These are phyloP conservation scores for Fusarium piperis DNA, from an alignment of 2,329 filamentous ascomycete genomes.

Conservation along the genomic window DNA sequence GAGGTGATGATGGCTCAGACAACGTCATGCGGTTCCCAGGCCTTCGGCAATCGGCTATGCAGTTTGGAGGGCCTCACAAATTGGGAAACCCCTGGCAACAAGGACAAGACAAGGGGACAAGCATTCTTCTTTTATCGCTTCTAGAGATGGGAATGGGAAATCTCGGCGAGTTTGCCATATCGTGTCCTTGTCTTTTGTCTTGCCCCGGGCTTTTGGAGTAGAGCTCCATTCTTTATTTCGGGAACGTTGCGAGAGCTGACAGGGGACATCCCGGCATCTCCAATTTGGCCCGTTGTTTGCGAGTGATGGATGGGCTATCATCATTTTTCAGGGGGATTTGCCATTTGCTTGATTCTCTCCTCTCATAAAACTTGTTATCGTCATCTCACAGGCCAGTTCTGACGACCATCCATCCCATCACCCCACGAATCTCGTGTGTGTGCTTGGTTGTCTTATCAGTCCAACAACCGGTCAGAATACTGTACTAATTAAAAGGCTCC, in stretches of 20 bases:
- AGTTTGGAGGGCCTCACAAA: slow-evolving; percentile 1
- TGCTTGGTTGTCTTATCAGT: slow-evolving; percentile 8
- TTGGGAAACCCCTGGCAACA: slow-evolving; percentile 24
- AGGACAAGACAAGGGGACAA: not conserved
- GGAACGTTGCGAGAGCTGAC: slow-evolving; percentile 13
- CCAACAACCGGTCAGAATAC: slow-evolving; percentile 2
- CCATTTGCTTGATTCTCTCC: not conserved
- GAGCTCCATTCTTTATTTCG: slow-evolving; percentile 33
- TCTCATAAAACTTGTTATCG: slow-evolving; percentile 2
- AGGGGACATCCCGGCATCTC: slow-evolving; percentile 8
- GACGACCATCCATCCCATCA: slow-evolving; percentile 6
- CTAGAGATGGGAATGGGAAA: not conserved
- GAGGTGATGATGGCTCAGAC: slow-evolving; percentile 26
- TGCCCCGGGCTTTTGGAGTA: not conserved
- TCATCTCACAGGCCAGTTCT: not conserved
- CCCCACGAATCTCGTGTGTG: slow-evolving; percentile 16
- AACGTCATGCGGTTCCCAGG: slow-evolving; percentile 27
- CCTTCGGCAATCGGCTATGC: slow-evolving; percentile 31
- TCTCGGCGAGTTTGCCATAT: not conserved
- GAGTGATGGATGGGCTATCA: slow-evolving; percentile 20
- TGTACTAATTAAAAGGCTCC: slow-evolving; percentile 19
- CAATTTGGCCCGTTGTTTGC: slow-evolving; percentile 21
- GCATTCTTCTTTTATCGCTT: not conserved
- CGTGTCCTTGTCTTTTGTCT: not conserved
- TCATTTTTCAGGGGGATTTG: slow-evolving; percentile 13